Evolutionary conservation across 2,329 filamentous ascomycete genomes (phyloP).

Genomic region (Xylaria polymorpha): DNA sequence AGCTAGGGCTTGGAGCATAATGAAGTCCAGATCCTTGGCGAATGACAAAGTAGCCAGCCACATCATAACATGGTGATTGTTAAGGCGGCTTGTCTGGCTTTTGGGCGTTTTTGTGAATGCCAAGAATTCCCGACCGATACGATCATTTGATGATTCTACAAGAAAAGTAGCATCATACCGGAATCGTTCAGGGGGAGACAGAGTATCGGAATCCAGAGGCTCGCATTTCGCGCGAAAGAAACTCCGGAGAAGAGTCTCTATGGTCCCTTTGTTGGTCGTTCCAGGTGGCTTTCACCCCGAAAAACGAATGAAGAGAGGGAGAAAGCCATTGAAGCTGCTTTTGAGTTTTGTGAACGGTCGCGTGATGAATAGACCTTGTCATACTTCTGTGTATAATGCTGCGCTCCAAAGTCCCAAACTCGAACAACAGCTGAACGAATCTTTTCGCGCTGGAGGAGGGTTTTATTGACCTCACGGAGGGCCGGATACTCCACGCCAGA

Average conservation of each 20-base stretch:
- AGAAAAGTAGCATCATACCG: conserved; percentile 16
- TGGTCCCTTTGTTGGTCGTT: no score
- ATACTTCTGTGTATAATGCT: conserved; percentile 47
- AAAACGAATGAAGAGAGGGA: conserved; percentile 29
- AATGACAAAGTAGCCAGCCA: conserved; percentile 29
- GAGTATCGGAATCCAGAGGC: background rate
- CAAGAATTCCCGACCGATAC: conserved; percentile 29
- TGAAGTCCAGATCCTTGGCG: conserved; percentile 2
- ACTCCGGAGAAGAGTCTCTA: no score
- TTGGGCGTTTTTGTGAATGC: conserved; percentile 8
- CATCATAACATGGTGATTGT: conserved; percentile 26
- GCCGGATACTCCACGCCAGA: background rate
- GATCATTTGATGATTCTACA: conserved; percentile 1
- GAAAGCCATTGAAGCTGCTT: conserved; percentile 15
- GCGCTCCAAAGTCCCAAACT: conserved; percentile 53
- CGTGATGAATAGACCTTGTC: conserved; percentile 52
- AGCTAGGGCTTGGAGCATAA: conserved; percentile 22
- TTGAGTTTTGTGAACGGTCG: conserved; percentile 42
- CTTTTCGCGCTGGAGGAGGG: conserved; percentile 32
- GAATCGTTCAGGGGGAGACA: background rate
- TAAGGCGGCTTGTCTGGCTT: no score
- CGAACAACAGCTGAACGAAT: conserved; percentile 40
- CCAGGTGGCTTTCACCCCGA: background rate
- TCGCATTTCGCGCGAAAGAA: no score
- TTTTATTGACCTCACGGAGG: background rate